These are phyloP conservation scores for Gonium pectorale DNA, from an alignment of 139 green algal genomes.

Conservation along the genomic window DNA sequence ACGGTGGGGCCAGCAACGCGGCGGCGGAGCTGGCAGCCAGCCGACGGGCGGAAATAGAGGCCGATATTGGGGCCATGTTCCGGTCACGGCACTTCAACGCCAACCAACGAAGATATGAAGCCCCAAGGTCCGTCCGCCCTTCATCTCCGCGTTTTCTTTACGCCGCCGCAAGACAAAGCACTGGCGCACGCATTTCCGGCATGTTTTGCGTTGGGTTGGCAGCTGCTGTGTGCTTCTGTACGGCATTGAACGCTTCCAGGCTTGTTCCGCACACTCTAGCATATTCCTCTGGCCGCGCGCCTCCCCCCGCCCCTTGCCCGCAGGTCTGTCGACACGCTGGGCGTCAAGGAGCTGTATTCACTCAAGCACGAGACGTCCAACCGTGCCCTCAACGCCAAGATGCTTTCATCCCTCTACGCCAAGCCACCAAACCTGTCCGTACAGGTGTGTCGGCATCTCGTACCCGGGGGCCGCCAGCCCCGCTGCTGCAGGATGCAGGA, in stretches of 20 bases:
- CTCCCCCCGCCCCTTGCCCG: conserved; percentile 23
- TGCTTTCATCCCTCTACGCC: conserved; percentile 67
- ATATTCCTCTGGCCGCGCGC: no score
- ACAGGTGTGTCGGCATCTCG: no score
- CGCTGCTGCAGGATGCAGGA: no score
- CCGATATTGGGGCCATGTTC: conserved; percentile 56
- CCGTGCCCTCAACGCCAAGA: conserved; percentile 70
- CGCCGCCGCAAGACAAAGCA: no score
- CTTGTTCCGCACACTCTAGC: no score
- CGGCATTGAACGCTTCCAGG: no score
- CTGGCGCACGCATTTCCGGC: no score
- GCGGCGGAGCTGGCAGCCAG: conserved; percentile 30
- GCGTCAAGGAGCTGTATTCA: conserved; percentile 73
- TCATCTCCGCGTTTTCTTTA: no score
- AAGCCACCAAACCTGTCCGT: conserved; percentile 58
- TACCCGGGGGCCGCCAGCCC: no score
- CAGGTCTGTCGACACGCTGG: conserved; percentile 78
- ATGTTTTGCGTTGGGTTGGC: no score
- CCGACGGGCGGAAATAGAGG: conserved; percentile 61
- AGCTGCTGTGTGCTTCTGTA: no score
- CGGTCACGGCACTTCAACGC: conserved; percentile 70
- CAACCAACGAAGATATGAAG: conserved; percentile 56
- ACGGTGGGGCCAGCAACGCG: neutral
- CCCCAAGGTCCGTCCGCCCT: conserved; percentile 63
- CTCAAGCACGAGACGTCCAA: conserved; percentile 78